A percentile compares a stretch with the other conserved stretches of the same genome.
phyloP scores from a whole-genome alignment of 371 early-diverging fungal genomes.

The Mortierella sp. region DNA sequence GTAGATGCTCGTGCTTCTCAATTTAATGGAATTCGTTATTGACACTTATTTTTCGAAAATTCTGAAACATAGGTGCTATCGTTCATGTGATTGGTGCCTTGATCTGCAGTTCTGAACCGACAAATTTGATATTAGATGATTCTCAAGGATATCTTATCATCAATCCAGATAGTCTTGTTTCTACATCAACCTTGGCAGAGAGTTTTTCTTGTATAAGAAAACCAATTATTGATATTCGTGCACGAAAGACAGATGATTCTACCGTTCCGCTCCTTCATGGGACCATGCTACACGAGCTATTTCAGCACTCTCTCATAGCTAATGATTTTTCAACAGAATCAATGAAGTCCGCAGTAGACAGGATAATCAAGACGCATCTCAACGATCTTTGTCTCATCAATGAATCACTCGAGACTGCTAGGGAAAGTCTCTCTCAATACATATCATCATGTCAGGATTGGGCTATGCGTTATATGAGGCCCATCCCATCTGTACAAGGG shows the following conservation, averaged over 20 bases:
- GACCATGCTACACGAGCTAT: constrained; percentile 82
- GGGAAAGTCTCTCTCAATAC: constrained; percentile 57
- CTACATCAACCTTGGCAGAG: constrained; percentile 82
- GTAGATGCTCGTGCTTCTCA: too few species aligned
- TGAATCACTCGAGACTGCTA: constrained; percentile 68
- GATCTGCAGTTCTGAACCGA: neutral
- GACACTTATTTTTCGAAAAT: neutral
- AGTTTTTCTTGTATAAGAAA: constrained; percentile 81
- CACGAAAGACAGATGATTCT: constrained; percentile 63
- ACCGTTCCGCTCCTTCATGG: constrained; percentile 80
- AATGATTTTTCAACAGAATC: constrained; percentile 66
- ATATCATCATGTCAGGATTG: constrained; percentile 62
- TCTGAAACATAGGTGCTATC: constrained; percentile 59
- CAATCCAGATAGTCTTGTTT: constrained; percentile 86
- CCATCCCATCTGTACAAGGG: constrained; percentile 24
- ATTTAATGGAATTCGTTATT: too few species aligned
- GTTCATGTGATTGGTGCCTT: constrained; percentile 63
- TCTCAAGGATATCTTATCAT: constrained; percentile 69
- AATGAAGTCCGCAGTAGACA: constrained; percentile 61
- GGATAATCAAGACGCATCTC: constrained; percentile 62
- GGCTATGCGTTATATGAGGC: constrained; percentile 61
- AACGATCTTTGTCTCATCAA: constrained; percentile 76
- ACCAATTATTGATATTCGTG: constrained; percentile 78
- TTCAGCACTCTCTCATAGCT: constrained; percentile 72
- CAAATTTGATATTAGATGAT: constrained; percentile 64